phyloP scores from a whole-genome alignment of 2,329 filamentous ascomycete genomes.

The Pestalotiopsis sp. region DNA sequence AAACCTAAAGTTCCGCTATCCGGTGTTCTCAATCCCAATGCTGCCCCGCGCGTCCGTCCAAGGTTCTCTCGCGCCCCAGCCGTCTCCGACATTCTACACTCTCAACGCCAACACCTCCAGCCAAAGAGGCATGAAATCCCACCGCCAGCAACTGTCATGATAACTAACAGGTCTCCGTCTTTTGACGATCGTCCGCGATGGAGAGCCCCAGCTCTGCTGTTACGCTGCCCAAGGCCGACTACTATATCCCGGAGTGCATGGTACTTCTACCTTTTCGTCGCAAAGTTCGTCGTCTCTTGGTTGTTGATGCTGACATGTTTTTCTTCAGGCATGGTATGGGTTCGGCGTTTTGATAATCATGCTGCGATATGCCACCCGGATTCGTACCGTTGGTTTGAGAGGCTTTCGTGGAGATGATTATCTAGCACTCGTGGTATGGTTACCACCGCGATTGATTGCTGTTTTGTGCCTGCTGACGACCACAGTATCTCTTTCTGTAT shows the following conservation, averaged over 20 bases:
- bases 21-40: too few species aligned
- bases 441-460: neutral
- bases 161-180: neutral
- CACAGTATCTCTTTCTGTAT: constrained; percentile 23
- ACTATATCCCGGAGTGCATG: constrained; percentile 20
- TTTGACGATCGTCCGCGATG: neutral
- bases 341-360: constrained; percentile 19
- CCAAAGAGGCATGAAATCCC: neutral
- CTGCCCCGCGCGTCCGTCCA: too few species aligned
- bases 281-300: neutral
- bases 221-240: constrained; percentile 9
- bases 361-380: constrained; percentile 17
- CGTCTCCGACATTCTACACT: neutral
- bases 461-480: neutral
- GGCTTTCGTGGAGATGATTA: constrained; percentile 23
- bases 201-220: constrained; percentile 4
- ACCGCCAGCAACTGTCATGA: neutral
- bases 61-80: neutral
- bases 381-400: constrained; percentile 19
- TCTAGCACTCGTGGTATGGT: constrained; percentile 17
- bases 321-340: constrained; percentile 17
- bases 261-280: constrained; percentile 8
- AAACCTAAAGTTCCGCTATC: neutral
- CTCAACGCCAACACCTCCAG: neutral
- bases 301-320: neutral